Evolutionary conservation across 345 rosid species (phyloP).

Genomic region (Excoecaria agallocha): DNA sequence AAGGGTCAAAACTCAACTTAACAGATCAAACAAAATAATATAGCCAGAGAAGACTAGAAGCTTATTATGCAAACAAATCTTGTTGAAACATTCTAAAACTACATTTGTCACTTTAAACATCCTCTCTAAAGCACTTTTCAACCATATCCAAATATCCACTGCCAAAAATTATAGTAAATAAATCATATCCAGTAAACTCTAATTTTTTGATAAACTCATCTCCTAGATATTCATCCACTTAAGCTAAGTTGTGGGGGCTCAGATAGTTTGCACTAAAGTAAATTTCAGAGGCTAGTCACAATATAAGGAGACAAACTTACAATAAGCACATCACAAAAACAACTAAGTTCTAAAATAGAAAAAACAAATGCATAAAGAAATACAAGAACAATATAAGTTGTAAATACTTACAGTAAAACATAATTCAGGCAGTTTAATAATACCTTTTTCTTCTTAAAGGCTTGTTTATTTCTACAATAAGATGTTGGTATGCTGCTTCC

Average conservation of each 20-base stretch:
- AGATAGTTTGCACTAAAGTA: not conserved
- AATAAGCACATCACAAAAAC: not conserved
- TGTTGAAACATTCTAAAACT: too few species aligned
- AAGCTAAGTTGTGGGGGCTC: conserved; percentile 3
- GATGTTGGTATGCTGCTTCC: conserved; percentile 66
- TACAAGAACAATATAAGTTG: conserved; percentile 4
- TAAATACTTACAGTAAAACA: conserved; percentile 10
- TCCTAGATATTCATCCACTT: too few species aligned
- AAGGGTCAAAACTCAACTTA: not conserved
- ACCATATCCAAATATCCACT: too few species aligned
- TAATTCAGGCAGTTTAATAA: conserved; percentile 20
- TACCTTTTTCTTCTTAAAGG: conserved; percentile 98
- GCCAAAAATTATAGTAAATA: too few species aligned
- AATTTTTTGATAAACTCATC: too few species aligned
- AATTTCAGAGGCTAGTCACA: not conserved
- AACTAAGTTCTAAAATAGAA: not conserved
- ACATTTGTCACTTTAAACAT: too few species aligned
- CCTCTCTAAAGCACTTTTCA: too few species aligned
- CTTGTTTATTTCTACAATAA: conserved; percentile 76
- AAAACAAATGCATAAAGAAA: not conserved
- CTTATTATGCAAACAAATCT: not conserved
- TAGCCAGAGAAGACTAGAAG: not conserved
- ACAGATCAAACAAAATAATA: not conserved
- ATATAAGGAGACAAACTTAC: not conserved
- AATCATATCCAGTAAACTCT: too few species aligned